These are phyloP conservation scores for Vigna angularis DNA, from an alignment of 306 rosid genomes.

Conservation along the genomic window DNA sequence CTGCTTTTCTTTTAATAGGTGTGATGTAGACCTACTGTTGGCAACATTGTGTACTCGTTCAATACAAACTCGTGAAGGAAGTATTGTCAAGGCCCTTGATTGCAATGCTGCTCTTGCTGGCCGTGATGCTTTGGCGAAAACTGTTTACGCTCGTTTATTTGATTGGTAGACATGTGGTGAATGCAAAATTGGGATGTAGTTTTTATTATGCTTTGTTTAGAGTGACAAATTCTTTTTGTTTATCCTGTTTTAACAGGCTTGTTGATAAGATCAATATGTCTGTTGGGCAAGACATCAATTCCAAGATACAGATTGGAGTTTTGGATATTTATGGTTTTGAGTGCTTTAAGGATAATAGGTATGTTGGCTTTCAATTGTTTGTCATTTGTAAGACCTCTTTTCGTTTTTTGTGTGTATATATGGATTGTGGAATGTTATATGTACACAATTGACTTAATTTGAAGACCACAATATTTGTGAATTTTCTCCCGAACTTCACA, in stretches of 20 bases:
- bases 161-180: conserved; percentile 73
- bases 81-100: conserved; percentile 87
- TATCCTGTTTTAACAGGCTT: conserved; percentile 71
- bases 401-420: neutral
- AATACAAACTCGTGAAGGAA: conserved; percentile 95
- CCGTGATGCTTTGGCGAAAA: conserved; percentile 93
- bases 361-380: conserved; percentile 41
- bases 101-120: conserved; percentile 91
- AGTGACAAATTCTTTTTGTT: conserved; percentile 17
- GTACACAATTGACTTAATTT: no score
- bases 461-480: no score
- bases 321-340: conserved; percentile 98
- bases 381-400: conserved; percentile 13
- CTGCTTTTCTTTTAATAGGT: conserved; percentile 50
- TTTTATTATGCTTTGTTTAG: conserved; percentile 25
- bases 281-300: conserved; percentile 91
- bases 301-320: conserved; percentile 83
- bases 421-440: neutral
- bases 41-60: conserved; percentile 85
- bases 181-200: conserved; percentile 5
- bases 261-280: conserved; percentile 92
- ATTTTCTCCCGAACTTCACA: no score
- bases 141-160: conserved; percentile 88
- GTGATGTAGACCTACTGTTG: conserved; percentile 75
- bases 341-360: conserved; percentile 98